Evolutionary conservation across 2,329 filamentous ascomycete species (phyloP).

Genomic region (Eutypella sp.): DNA sequence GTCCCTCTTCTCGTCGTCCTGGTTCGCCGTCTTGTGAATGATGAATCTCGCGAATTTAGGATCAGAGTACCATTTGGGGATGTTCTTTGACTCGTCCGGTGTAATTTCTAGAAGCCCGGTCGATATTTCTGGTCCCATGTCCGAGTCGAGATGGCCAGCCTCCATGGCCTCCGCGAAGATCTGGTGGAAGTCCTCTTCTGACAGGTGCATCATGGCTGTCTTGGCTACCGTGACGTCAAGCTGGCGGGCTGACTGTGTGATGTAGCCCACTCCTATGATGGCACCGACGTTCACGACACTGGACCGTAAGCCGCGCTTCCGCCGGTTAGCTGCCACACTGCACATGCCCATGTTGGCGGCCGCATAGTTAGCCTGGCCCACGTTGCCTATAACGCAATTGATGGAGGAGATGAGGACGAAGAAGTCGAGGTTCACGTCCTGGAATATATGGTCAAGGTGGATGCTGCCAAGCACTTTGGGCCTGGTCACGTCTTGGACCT

Average conservation of each 20-base stretch:
- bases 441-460: not conserved
- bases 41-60: slow-evolving; percentile 13
- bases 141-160: slow-evolving; percentile 4
- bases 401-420: not conserved
- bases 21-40: slow-evolving; percentile 1
- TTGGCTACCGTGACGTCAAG: slow-evolving; percentile 16
- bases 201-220: slow-evolving; percentile 19
- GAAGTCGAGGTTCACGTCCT: not conserved
- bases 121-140: slow-evolving; percentile 12
- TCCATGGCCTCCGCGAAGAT: slow-evolving; percentile 26
- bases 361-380: slow-evolving; percentile 39
- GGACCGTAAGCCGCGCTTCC: slow-evolving; percentile 10
- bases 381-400: slow-evolving; percentile 20
- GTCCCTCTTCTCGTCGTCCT: not conserved
- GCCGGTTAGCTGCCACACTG: slow-evolving; percentile 9
- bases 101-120: slow-evolving; percentile 5
- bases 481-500: slow-evolving; percentile 9
- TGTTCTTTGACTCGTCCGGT: slow-evolving; percentile 2
- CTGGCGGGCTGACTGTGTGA: slow-evolving; percentile 3
- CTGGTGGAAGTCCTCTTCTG: slow-evolving; percentile 27
- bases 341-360: slow-evolving; percentile 31
- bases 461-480: not conserved
- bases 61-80: slow-evolving; percentile 10
- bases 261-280: slow-evolving; percentile 15
- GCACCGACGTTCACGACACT: slow-evolving; percentile 8